Conservation (phyloP, 2,329 filamentous ascomycete genomes). For the Phialemonium atrogriseum region DNA sequence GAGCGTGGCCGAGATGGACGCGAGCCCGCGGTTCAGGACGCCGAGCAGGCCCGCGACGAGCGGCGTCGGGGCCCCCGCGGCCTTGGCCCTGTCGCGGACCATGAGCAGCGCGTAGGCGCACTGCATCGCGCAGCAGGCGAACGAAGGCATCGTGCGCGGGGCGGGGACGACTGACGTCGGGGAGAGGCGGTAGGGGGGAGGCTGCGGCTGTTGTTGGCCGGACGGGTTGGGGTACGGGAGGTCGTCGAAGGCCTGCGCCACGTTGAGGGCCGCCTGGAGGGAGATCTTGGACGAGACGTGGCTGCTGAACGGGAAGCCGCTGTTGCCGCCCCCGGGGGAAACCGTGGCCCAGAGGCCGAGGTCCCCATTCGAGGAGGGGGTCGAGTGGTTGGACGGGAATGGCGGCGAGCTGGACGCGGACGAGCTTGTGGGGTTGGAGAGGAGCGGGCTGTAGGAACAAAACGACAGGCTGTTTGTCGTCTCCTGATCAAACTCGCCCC, state of each 20-base stretch:
- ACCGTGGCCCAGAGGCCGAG: neutral
- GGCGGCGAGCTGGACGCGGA: constrained; percentile 15
- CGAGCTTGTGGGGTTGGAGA: constrained; percentile 9
- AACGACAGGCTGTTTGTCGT: constrained; percentile 23
- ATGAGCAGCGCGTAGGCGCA: constrained; percentile 34
- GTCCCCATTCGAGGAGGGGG: constrained; percentile 7
- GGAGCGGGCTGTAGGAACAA: constrained; percentile 26
- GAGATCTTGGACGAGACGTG: constrained; percentile 41
- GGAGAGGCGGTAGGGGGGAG: constrained; percentile 22
- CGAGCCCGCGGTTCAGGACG: constrained; percentile 30
- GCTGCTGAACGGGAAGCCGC: constrained; percentile 34
- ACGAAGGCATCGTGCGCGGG: constrained; percentile 36
- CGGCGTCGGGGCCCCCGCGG: constrained; percentile 15
- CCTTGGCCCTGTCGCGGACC: constrained; percentile 31
- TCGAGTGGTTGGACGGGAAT: constrained; percentile 12
- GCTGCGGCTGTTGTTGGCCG: constrained; percentile 21
- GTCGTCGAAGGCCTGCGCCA: constrained; percentile 34
- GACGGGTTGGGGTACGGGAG: constrained; percentile 37
- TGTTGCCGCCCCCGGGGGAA: constrained; percentile 8
- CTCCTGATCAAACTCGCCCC: constrained; percentile 13
- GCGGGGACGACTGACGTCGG: constrained; percentile 27
- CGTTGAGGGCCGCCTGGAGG: constrained; percentile 38
- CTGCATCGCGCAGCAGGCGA: constrained; percentile 38
- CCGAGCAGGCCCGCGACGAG: constrained; percentile 24
- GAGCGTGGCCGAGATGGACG: constrained; percentile 30